A percentile compares a stretch with the other conserved stretches of the same genome.
Evolutionary conservation across 805 yeast species (phyloP).

Genomic region (Sugiyamaella valdiviana): DNA sequence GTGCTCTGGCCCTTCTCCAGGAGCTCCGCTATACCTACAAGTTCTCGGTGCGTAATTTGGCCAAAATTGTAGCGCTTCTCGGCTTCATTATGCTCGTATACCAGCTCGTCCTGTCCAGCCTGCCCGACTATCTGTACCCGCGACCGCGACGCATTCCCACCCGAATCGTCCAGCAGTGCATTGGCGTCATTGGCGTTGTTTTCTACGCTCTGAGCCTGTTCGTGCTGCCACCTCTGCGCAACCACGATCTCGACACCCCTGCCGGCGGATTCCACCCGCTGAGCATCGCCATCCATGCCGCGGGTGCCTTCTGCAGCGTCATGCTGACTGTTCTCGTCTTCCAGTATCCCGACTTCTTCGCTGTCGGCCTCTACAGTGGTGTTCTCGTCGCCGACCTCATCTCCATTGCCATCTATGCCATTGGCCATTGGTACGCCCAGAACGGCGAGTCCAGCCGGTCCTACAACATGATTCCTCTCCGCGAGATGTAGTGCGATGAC

Average conservation of each 20-base stretch:
- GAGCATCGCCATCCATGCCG: constrained; percentile 20
- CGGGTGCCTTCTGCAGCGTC: constrained; percentile 17
- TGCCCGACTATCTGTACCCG: not conserved
- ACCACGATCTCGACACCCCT: constrained; percentile 10
- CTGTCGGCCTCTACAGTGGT: constrained; percentile 1
- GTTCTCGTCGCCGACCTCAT: not conserved
- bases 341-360: constrained; percentile 18
- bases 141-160: not conserved
- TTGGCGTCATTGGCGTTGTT: constrained; percentile 12
- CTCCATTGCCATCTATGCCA: not conserved
- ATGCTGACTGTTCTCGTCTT: constrained; percentile 16
- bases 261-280: constrained; percentile 19
- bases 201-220: constrained; percentile 5
- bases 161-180: not conserved
- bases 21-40: constrained; percentile 1
- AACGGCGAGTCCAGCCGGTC: not conserved
- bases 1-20: constrained; percentile 9
- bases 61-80: not conserved
- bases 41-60: not conserved
- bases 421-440: not conserved
- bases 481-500: not conserved
- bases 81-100: not conserved
- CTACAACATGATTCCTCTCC: constrained; percentile 3
- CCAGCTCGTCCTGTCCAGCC: not conserved
- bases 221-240: constrained; percentile 7